These are phyloP conservation scores for Gossypium lobatum DNA, from an alignment of 441 rosid genomes.

Conservation along the genomic window DNA sequence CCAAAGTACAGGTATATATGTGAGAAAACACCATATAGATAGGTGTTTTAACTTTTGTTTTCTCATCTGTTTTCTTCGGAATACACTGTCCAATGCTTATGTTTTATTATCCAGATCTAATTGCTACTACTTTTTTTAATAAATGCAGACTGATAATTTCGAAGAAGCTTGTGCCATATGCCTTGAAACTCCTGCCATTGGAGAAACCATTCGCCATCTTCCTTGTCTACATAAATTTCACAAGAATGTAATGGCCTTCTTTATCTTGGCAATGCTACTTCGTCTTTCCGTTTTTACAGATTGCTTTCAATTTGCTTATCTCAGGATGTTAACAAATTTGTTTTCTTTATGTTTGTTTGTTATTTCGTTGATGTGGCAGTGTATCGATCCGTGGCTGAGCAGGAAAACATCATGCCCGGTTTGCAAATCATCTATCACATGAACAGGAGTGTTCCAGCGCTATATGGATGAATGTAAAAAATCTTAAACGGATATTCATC, in stretches of 20 bases:
- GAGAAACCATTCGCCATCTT: constrained; percentile 87
- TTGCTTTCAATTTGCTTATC: constrained; percentile 4
- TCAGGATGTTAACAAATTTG: background rate
- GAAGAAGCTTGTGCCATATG: constrained; percentile 80
- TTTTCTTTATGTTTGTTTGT: background rate
- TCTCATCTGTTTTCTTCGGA: background rate
- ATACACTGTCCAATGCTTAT: background rate
- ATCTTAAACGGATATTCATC: background rate
- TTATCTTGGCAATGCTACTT: background rate
- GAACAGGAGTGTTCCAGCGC: constrained; percentile 14
- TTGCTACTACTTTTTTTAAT: constrained; percentile 16
- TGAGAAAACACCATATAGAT: background rate
- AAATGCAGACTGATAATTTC: constrained; percentile 48
- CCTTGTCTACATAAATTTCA: constrained; percentile 98
- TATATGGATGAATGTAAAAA: background rate
- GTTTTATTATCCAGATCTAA: background rate
- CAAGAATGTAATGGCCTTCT: constrained; percentile 46
- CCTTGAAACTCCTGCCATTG: constrained; percentile 64
- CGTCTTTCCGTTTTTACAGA: background rate
- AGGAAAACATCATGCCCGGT: constrained; percentile 77
- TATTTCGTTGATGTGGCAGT: constrained; percentile 41
- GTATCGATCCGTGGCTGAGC: constrained; percentile 91
- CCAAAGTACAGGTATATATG: constrained; percentile 62
- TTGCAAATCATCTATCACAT: constrained; percentile 73
- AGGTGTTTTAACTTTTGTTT: background rate